phyloP scores from a whole-genome alignment of 306 rosid species.

The Prunus persica region Prunus_persica_NCBIv2 NC_034009.1:23426001-23426500 shows the following conservation, averaged over 20 bases:
- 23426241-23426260: too few relatives aligned
- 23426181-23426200: slow-evolving; percentile 5
- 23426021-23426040: slow-evolving; percentile 25
- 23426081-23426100: background rate
- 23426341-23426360: background rate
- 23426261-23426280: too few relatives aligned
- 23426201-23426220: background rate
- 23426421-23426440: too few relatives aligned
- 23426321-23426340: background rate
- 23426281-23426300: too few relatives aligned
- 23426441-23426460: too few relatives aligned
- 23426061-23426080: slow-evolving; percentile 12
- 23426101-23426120: background rate
- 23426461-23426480: too few relatives aligned
- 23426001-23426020: slow-evolving; percentile 16
- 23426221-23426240: background rate
- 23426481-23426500: too few relatives aligned
- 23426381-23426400: slow-evolving; percentile 1
- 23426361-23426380: slow-evolving; percentile 25
- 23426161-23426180: slow-evolving; percentile 14
- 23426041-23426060: slow-evolving; percentile 6
- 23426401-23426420: background rate
- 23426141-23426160: background rate
- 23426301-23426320: too few relatives aligned
- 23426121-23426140: background rate